phyloP scores from a whole-genome alignment of 495 filamentous ascomycete species.

The Talaromyces thailandensis region DNA sequence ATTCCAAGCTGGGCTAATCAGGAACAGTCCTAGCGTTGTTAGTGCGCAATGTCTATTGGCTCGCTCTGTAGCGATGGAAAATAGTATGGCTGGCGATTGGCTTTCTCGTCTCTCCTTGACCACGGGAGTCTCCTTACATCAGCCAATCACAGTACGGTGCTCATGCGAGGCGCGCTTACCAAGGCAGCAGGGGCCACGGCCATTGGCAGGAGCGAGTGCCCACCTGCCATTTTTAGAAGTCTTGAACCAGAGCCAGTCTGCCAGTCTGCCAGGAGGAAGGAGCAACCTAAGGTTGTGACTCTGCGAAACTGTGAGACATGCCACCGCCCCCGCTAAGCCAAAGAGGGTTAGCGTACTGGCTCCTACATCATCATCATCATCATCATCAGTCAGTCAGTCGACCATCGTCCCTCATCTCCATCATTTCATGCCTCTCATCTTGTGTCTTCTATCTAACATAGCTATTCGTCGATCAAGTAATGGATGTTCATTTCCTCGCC shows the following conservation, averaged over 20 bases:
- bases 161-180: not conserved
- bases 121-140: not conserved
- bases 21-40: conserved; percentile 1
- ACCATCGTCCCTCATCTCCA: not conserved
- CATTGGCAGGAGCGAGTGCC: not conserved
- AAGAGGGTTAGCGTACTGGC: not conserved
- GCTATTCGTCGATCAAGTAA: not conserved
- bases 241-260: too few species aligned
- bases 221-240: not conserved
- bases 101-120: not conserved
- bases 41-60: not conserved
- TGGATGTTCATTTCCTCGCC: not conserved
- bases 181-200: not conserved
- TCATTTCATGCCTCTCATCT: not conserved
- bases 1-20: not conserved
- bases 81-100: not conserved
- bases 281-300: not conserved
- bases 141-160: not conserved
- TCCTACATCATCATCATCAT: not conserved
- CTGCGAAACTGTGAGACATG: not conserved
- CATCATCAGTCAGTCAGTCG: not conserved
- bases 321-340: not conserved
- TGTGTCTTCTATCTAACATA: not conserved
- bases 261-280: too few species aligned
- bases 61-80: not conserved